Percentiles rank a stretch among this genome's conserved stretches.
phyloP scores from a whole-genome alignment of 2,329 filamentous ascomycete species.

The Gnomoniopsis smithogilvyi region DNA sequence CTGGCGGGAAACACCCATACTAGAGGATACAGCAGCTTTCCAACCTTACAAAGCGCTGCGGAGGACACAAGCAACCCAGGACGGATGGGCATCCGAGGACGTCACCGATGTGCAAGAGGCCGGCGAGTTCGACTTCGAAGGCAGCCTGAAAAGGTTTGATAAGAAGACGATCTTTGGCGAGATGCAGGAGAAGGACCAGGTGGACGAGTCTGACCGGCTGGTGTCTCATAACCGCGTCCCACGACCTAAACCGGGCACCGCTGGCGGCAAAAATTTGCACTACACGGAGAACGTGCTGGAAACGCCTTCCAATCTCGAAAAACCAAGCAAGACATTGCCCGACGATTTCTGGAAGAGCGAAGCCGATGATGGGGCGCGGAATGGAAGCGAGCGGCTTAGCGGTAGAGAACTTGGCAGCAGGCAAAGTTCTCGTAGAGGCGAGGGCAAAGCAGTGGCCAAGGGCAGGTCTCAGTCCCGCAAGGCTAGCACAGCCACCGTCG shows the following conservation, averaged over 20 bases:
- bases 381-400: constrained; percentile 43
- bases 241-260: constrained; percentile 63
- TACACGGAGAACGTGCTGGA: constrained; percentile 90
- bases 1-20: constrained; percentile 58
- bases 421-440: constrained; percentile 47
- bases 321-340: constrained; percentile 25
- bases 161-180: constrained; percentile 89
- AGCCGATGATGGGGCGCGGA: constrained; percentile 56
- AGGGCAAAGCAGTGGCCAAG: constrained; percentile 47
- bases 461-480: constrained; percentile 57
- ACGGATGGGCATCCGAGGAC: constrained; percentile 94
- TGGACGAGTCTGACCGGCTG: constrained; percentile 86
- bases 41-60: constrained; percentile 62
- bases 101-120: constrained; percentile 91
- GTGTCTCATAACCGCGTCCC: constrained; percentile 76
- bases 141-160: constrained; percentile 89
- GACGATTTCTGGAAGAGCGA: constrained; percentile 72
- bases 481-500: constrained; percentile 40
- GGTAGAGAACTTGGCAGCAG: constrained; percentile 50
- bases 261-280: constrained; percentile 85
- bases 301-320: constrained; percentile 38
- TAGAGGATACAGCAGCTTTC: constrained; percentile 59
- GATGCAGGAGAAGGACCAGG: constrained; percentile 81
- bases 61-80: constrained; percentile 52
- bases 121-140: constrained; percentile 91